These are phyloP conservation scores for Tolypocladium endophyticum DNA, from an alignment of 2,329 filamentous ascomycete genomes.

Conservation along the genomic window DNA sequence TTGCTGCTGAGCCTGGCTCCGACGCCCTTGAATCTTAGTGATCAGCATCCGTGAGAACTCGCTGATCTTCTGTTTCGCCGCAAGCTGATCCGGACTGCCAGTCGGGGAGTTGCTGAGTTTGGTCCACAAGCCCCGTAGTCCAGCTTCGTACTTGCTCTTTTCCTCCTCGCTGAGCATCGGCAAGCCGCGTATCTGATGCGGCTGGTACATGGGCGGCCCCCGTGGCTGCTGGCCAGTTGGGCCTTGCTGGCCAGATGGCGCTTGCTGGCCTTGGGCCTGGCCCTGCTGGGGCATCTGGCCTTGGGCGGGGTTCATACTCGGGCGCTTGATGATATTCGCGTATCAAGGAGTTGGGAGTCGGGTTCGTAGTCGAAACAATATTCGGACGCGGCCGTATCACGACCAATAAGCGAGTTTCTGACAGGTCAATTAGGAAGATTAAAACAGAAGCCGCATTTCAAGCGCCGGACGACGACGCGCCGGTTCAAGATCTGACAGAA, in stretches of 20 bases:
- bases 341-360: neutral
- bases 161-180: slow-evolving; percentile 42
- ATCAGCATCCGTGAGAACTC: slow-evolving; percentile 51
- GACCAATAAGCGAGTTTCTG: neutral
- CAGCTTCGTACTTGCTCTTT: slow-evolving; percentile 47
- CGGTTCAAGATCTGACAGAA: neutral
- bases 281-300: slow-evolving; percentile 13
- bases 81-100: slow-evolving; percentile 36
- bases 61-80: slow-evolving; percentile 45
- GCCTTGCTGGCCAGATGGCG: slow-evolving; percentile 13
- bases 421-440: neutral
- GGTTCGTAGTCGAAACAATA: neutral
- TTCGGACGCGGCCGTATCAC: neutral
- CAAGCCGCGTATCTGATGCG: slow-evolving; percentile 40
- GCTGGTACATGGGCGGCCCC: slow-evolving; percentile 34
- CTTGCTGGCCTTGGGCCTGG: slow-evolving; percentile 14
- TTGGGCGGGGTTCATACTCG: slow-evolving; percentile 13
- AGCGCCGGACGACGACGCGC: neutral
- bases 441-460: neutral
- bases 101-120: slow-evolving; percentile 36
- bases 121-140: slow-evolving; percentile 42
- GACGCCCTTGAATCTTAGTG: slow-evolving; percentile 35
- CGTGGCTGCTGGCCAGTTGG: slow-evolving; percentile 13
- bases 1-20: slow-evolving; percentile 22
- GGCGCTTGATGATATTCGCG: neutral